These are phyloP conservation scores for Lachancea nothofagi DNA, from an alignment of 805 yeast species.

Conservation along the genomic window DNA sequence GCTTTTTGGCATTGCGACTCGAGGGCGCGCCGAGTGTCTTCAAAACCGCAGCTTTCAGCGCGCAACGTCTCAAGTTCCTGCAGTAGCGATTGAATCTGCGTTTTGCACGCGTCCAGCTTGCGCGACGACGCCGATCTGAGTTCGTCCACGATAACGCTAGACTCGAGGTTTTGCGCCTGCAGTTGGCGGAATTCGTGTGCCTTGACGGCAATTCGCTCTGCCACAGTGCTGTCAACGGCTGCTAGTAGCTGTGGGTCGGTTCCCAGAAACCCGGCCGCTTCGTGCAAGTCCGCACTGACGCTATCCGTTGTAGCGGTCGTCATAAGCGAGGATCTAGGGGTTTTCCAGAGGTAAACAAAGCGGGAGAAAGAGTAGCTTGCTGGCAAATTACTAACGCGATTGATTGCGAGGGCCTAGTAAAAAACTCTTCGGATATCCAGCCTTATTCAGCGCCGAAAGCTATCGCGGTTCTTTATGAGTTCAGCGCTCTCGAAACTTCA, in stretches of 20 bases:
- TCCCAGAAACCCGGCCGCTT: constrained; percentile 35
- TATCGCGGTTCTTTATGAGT: too few species aligned
- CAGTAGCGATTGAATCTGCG: constrained; percentile 25
- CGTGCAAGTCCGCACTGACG: neutral
- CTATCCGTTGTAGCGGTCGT: neutral
- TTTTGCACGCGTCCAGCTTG: constrained; percentile 31
- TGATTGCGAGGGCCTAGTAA: too few species aligned
- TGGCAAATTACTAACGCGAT: too few species aligned
- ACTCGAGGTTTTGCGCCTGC: constrained; percentile 35
- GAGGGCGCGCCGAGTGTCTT: constrained; percentile 18
- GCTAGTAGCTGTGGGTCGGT: constrained; percentile 25
- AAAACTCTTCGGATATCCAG: too few species aligned
- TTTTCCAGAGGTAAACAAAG: too few species aligned
- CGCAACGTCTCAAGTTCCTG: constrained; percentile 21
- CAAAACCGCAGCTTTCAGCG: constrained; percentile 18
- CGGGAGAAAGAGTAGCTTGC: too few species aligned
- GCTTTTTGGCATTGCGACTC: constrained; percentile 9
- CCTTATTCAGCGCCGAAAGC: too few species aligned
- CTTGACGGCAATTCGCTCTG: constrained; percentile 29
- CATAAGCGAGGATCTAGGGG: too few species aligned
- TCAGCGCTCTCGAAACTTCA: too few species aligned
- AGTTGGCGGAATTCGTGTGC: constrained; percentile 34
- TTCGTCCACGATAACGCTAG: constrained; percentile 40
- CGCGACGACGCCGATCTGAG: constrained; percentile 32
- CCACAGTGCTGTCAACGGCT: constrained; percentile 17